Conservation (phyloP, 148 eudicot genomes). For the Drosera capensis region DNA sequence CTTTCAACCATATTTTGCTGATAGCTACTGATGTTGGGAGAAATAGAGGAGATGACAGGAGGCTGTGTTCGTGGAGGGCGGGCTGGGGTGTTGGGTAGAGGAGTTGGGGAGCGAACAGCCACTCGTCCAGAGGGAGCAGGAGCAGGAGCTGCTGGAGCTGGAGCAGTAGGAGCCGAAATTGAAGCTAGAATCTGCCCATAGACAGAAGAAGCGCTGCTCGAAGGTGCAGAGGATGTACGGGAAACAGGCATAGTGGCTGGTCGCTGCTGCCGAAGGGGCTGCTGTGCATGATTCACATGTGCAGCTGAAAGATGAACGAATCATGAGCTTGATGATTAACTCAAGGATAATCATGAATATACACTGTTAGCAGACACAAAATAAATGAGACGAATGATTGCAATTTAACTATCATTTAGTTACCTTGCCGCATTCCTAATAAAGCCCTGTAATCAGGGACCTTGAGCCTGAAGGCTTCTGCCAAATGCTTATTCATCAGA, state of each 20-base stretch:
- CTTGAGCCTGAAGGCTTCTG: slow-evolving; percentile 55
- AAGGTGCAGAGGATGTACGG: no score
- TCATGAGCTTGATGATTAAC: not conserved
- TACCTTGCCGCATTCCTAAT: slow-evolving; percentile 38
- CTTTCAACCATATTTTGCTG: slow-evolving; percentile 18
- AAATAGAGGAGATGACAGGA: slow-evolving; percentile 18
- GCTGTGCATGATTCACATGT: slow-evolving; percentile 23
- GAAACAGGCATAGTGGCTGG: no score
- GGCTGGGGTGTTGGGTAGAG: slow-evolving; percentile 11
- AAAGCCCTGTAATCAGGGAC: slow-evolving; percentile 37
- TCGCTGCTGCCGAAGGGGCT: slow-evolving; percentile 15
- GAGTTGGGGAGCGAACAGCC: slow-evolving; percentile 14
- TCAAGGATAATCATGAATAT: not conserved
- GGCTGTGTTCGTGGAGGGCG: slow-evolving; percentile 8
- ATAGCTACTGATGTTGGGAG: slow-evolving; percentile 15
- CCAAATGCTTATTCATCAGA: slow-evolving; percentile 50
- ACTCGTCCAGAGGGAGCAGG: slow-evolving; percentile 15
- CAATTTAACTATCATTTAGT: no score
- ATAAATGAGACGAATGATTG: not conserved
- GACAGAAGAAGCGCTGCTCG: no score
- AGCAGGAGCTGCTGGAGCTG: no score
- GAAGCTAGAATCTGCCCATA: no score
- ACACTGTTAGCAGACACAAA: not conserved
- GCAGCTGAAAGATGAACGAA: slow-evolving; percentile 19
- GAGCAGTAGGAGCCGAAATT: no score